Evolutionary conservation across 306 rosid genomes (phyloP).

Genomic region (Albizia julibrissin): DNA sequence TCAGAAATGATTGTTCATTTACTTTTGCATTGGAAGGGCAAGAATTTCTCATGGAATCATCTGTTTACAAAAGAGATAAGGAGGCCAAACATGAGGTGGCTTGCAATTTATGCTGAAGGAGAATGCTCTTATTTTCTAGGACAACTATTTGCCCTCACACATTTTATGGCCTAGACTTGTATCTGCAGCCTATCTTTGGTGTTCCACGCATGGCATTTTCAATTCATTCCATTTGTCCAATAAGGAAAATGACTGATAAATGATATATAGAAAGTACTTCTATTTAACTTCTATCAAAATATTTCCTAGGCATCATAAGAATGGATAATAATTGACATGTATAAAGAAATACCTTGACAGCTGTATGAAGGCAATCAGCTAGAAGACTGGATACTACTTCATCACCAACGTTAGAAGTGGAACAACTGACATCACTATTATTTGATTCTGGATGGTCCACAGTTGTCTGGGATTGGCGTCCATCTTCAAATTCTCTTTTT

Average conservation of each 20-base stretch:
- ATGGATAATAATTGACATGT: conserved; percentile 14
- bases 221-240: neutral
- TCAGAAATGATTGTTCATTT: neutral
- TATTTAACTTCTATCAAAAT: neutral
- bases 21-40: neutral
- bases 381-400: conserved; percentile 63
- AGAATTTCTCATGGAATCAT: neutral
- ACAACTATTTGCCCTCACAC: neutral
- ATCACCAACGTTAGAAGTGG: conserved; percentile 46
- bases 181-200: neutral
- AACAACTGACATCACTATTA: conserved; percentile 46
- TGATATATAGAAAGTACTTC: neutral
- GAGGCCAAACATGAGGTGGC: neutral
- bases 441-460: conserved; percentile 54
- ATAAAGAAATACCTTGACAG: conserved; percentile 35
- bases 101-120: neutral
- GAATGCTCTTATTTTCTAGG: neutral
- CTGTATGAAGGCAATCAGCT: conserved; percentile 44
- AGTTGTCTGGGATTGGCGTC: conserved; percentile 52
- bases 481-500: conserved; percentile 54
- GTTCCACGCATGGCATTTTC: neutral
- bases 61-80: neutral
- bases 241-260: neutral
- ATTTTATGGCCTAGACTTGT: neutral
- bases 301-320: conserved; percentile 12